Percentiles rank a stretch among this genome's conserved stretches.
Conservation (phyloP, 2,329 filamentous ascomycete species). For the Alternaria brassicae region DNA sequence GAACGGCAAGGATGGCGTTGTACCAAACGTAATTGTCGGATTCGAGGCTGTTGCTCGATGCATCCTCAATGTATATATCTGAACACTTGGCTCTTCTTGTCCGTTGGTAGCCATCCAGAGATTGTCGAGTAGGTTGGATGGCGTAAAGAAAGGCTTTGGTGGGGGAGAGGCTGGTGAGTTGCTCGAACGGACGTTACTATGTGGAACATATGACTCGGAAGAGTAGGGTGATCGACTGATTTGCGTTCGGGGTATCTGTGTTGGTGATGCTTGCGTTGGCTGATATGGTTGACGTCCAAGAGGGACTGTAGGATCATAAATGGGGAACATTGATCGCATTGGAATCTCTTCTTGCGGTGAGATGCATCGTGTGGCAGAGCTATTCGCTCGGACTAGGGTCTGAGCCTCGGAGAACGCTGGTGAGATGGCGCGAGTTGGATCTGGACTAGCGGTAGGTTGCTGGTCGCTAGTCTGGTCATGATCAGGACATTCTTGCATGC, state of each 20-base stretch:
- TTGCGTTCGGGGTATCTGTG: conserved; percentile 67
- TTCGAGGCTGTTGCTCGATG: conserved; percentile 54
- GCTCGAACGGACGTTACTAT: conserved; percentile 44
- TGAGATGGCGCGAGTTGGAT: conserved; percentile 42
- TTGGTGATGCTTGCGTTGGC: conserved; percentile 70
- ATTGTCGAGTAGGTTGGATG: conserved; percentile 67
- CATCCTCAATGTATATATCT: conserved; percentile 51
- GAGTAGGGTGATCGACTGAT: conserved; percentile 72
- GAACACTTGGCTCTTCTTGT: conserved; percentile 58
- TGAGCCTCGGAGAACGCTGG: conserved; percentile 46
- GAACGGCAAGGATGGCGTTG: conserved; percentile 72
- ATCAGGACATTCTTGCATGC: conserved; percentile 25
- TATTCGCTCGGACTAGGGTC: conserved; percentile 50
- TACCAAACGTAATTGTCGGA: conserved; percentile 66
- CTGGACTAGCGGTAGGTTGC: conserved; percentile 34
- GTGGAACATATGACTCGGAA: conserved; percentile 55
- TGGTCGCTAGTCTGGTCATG: conserved; percentile 17
- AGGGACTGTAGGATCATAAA: conserved; percentile 72
- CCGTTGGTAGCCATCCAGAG: conserved; percentile 75
- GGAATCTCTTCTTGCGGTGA: conserved; percentile 50
- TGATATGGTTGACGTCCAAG: conserved; percentile 74
- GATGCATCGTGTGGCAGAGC: conserved; percentile 38
- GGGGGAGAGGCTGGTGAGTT: conserved; percentile 27
- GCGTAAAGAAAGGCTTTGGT: conserved; percentile 51
- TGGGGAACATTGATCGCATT: conserved; percentile 77